These are phyloP conservation scores for Acanthamoeba castellanii DNA, from an alignment of 208 protist genomes.

Conservation along the genomic window DNA sequence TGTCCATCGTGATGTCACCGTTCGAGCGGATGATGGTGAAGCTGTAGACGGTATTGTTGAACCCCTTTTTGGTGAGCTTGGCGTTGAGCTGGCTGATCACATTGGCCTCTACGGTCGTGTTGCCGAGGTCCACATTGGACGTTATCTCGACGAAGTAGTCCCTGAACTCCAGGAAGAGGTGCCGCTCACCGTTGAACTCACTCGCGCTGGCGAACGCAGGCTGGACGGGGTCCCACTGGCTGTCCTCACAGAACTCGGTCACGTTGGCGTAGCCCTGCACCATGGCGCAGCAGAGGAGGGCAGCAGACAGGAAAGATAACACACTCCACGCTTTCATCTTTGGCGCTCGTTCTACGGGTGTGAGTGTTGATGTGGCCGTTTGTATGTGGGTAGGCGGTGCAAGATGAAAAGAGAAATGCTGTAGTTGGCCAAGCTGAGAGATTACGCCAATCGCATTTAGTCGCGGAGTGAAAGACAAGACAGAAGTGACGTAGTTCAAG, in stretches of 20 bases:
- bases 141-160: slow-evolving; percentile 13
- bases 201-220: neutral
- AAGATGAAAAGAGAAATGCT: too few species aligned
- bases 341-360: too few species aligned
- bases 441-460: too few species aligned
- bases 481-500: too few species aligned
- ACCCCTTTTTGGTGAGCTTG: neutral
- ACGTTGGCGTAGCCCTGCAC: neutral
- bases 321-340: too few species aligned
- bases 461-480: too few species aligned
- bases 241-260: neutral
- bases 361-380: too few species aligned
- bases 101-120: neutral
- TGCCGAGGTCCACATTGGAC: neutral
- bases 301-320: too few species aligned
- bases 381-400: too few species aligned
- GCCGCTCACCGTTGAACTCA: neutral
- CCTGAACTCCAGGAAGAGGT: neutral
- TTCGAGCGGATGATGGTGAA: slow-evolving; percentile 24
- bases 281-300: too few species aligned
- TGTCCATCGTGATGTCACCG: slow-evolving; percentile 35
- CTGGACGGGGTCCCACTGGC: slow-evolving; percentile 1
- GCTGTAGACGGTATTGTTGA: neutral
- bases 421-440: too few species aligned
- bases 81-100: slow-evolving; percentile 10